phyloP scores from a whole-genome alignment of 1,284 basidiomycete species.

The Bondarzewia mesenterica region DNA sequence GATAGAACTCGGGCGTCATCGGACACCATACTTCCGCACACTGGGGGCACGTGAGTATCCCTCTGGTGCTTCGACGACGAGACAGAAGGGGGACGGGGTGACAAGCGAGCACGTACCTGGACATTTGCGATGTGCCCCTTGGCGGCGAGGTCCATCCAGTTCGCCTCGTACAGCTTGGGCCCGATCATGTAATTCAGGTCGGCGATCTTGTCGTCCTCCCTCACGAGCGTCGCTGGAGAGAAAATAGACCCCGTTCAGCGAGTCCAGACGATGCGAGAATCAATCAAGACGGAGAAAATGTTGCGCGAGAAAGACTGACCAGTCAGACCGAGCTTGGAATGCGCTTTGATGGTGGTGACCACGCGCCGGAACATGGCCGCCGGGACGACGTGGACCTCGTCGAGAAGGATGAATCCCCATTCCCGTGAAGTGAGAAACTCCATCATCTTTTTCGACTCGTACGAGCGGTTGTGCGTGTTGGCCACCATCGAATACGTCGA shows the following conservation, averaged over 20 bases:
- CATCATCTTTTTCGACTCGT: constrained; percentile 99
- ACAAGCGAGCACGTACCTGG: constrained; percentile 50
- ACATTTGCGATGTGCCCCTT: constrained; percentile 99
- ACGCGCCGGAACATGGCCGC: constrained; percentile 96
- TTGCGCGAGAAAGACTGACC: constrained; percentile 36
- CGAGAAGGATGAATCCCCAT: constrained; percentile 92
- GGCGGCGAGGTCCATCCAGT: constrained; percentile 99
- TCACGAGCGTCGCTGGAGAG: constrained; percentile 81
- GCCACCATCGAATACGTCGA: constrained; percentile 99
- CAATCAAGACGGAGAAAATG: constrained; percentile 1
- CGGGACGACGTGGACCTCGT: constrained; percentile 96
- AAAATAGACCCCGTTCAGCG: constrained; percentile 2
- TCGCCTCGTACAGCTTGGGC: constrained; percentile 98
- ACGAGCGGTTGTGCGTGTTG: constrained; percentile 91
- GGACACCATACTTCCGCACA: constrained; percentile 99
- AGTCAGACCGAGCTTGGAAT: constrained; percentile 92
- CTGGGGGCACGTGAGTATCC: constrained; percentile 28
- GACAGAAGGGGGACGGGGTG: not conserved
- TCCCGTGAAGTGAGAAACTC: constrained; percentile 91
- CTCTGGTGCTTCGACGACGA: not conserved
- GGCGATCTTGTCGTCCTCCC: constrained; percentile 98
- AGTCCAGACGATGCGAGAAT: no score
- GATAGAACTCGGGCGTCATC: constrained; percentile 99
- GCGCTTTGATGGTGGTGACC: constrained; percentile 94
- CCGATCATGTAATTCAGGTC: constrained; percentile 99